phyloP scores from a whole-genome alignment of 495 filamentous ascomycete genomes.

The Hyaloscypha bicolor region DNA sequence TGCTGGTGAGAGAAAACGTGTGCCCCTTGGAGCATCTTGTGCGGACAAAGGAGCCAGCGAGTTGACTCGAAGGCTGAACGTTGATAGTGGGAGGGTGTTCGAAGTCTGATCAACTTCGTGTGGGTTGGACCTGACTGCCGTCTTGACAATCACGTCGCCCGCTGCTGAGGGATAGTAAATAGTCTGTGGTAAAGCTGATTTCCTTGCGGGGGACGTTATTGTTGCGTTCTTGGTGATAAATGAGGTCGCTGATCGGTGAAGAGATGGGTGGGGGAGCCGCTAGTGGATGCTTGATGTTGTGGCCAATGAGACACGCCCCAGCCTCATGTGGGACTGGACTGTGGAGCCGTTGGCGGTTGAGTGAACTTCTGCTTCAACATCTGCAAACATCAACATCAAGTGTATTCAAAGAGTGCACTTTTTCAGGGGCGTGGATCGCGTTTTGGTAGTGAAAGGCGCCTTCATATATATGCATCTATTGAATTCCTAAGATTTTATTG shows the following conservation, averaged over 20 bases:
- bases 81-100: background rate
- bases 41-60: conserved; percentile 2
- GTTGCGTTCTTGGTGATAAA: background rate
- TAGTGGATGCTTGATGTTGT: background rate
- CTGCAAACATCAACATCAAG: background rate
- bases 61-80: conserved; percentile 8
- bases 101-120: background rate
- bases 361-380: background rate
- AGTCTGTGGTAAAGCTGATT: conserved; percentile 4
- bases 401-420: too few relatives aligned
- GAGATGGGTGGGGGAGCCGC: background rate
- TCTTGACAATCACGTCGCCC: conserved; percentile 7
- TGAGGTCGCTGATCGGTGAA: conserved; percentile 3
- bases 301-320: background rate
- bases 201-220: background rate
- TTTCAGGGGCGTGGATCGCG: too few relatives aligned
- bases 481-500: too few relatives aligned
- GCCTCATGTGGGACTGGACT: background rate
- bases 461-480: too few relatives aligned
- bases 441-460: too few relatives aligned
- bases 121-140: conserved; percentile 5
- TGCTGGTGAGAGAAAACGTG: conserved; percentile 78
- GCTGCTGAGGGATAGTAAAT: background rate
- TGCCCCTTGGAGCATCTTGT: conserved; percentile 29
- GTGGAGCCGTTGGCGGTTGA: background rate